A percentile compares a stretch with the other conserved stretches of the same genome.
These are phyloP conservation scores for Pseudonitzschia multistriata DNA, from an alignment of 108 stramenopile species.

Conservation along the genomic window DNA sequence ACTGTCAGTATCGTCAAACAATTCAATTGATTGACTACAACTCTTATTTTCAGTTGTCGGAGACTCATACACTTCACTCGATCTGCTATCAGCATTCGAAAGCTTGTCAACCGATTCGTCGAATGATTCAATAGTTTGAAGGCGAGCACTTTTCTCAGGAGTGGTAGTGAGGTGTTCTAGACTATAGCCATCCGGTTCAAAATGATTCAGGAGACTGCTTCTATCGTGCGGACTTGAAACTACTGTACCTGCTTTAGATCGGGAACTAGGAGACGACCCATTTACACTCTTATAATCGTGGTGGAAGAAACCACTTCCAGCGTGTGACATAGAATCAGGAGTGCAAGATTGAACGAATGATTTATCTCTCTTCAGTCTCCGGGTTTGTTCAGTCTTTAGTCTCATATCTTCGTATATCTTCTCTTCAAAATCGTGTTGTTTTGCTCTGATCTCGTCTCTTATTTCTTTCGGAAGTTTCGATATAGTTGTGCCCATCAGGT, in stretches of 20 bases:
- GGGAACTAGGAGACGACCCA: not conserved
- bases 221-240: not conserved
- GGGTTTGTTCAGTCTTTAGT: slow-evolving; percentile 29
- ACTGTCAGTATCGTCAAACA: not conserved
- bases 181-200: not conserved
- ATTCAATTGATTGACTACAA: not conserved
- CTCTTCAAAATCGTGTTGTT: slow-evolving; percentile 62
- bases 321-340: not conserved
- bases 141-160: not conserved
- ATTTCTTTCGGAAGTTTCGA: slow-evolving; percentile 64
- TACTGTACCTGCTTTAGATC: not conserved
- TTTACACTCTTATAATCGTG: not conserved
- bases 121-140: slow-evolving; percentile 13
- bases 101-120: slow-evolving; percentile 1
- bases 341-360: not conserved
- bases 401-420: slow-evolving; percentile 56
- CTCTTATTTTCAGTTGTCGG: not conserved
- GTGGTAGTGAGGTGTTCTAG: not conserved
- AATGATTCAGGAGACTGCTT: not conserved
- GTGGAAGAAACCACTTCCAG: not conserved
- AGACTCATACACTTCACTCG: not conserved
- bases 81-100: not conserved
- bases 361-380: slow-evolving; percentile 8
- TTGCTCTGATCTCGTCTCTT: slow-evolving; percentile 60
- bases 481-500: slow-evolving; percentile 72